Conservation (phyloP, 2,329 filamentous ascomycete species). For the Microdochium nivale region DNA sequence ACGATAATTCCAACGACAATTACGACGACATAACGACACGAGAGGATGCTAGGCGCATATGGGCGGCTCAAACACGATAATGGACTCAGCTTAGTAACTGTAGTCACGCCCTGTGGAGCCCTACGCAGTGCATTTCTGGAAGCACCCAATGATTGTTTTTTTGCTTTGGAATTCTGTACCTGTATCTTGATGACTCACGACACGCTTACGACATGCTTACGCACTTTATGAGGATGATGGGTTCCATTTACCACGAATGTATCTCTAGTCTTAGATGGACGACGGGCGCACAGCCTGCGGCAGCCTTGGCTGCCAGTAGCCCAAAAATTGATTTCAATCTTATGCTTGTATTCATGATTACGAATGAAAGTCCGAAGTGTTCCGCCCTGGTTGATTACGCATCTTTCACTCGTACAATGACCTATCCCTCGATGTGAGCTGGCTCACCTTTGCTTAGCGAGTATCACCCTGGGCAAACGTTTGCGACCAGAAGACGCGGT, state of each 20-base stretch:
- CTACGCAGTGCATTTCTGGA: neutral
- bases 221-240: neutral
- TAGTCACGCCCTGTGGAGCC: neutral
- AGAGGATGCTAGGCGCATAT: neutral
- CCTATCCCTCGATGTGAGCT: no score
- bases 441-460: neutral
- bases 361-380: no score
- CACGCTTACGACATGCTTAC: neutral
- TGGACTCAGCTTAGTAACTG: neutral
- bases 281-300: neutral
- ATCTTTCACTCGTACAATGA: no score
- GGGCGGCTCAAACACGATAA: neutral
- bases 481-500: neutral
- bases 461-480: neutral
- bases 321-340: neutral
- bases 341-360: no score
- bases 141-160: neutral
- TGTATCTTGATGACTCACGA: neutral
- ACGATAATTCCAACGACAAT: neutral
- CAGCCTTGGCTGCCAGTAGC: neutral
- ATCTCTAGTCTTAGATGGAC: neutral
- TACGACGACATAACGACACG: neutral
- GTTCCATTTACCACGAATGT: neutral
- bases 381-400: no score
- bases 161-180: neutral